Conservation (phyloP, 371 early-diverging fungal species). For the Apophysomyces elegans region DNA sequence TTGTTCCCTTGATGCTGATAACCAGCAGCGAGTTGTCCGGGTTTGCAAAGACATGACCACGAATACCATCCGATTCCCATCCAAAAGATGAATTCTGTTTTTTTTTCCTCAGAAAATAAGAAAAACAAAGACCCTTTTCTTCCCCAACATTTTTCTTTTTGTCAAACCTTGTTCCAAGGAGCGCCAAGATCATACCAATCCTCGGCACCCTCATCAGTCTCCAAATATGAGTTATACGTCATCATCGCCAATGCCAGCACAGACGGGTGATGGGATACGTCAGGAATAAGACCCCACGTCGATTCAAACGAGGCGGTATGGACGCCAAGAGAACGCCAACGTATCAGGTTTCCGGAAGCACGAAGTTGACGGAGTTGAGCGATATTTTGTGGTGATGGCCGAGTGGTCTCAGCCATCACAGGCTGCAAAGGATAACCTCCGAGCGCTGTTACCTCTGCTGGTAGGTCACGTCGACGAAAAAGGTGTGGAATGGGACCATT, state of each 20-base stretch:
- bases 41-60: slow-evolving; percentile 89
- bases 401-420: slow-evolving; percentile 25
- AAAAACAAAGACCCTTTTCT: slow-evolving; percentile 19
- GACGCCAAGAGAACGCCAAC: slow-evolving; percentile 2
- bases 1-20: slow-evolving; percentile 93
- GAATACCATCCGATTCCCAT: slow-evolving; percentile 86
- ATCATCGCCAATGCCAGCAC: slow-evolving; percentile 75
- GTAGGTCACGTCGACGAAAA: slow-evolving; percentile 48
- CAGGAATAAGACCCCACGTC: slow-evolving; percentile 55
- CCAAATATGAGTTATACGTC: slow-evolving; percentile 77
- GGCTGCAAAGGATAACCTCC: slow-evolving; percentile 31
- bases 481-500: slow-evolving; percentile 45
- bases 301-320: slow-evolving; percentile 22
- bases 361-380: slow-evolving; percentile 18
- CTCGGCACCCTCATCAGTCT: slow-evolving; percentile 42
- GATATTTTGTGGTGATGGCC: slow-evolving; percentile 29
- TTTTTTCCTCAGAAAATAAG: neutral
- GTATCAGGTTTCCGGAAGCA: slow-evolving; percentile 14
- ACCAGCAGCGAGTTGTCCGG: slow-evolving; percentile 70
- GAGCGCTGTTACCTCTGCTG: slow-evolving; percentile 12
- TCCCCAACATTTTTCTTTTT: slow-evolving; percentile 14
- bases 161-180: slow-evolving; percentile 62
- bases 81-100: slow-evolving; percentile 80
- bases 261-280: slow-evolving; percentile 72
- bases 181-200: slow-evolving; percentile 80